A percentile compares a stretch with the other conserved stretches of the same genome.
phyloP scores from a whole-genome alignment of 768 basidiomycete genomes.

The Boletus fagicola region DNA sequence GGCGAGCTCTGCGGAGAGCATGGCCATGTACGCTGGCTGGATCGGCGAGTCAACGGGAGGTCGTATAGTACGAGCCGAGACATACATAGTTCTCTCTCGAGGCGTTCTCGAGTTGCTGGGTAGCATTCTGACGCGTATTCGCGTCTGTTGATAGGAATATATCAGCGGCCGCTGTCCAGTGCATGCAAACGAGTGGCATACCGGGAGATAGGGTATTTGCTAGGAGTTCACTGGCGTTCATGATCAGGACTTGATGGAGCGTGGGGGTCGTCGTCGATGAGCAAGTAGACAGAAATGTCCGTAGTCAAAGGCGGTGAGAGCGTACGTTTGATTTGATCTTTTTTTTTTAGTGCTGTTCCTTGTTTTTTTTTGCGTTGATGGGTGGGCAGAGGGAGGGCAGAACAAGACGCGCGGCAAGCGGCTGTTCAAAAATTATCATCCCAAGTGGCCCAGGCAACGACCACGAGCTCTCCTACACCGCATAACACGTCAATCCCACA shows the following conservation, averaged over 20 bases:
- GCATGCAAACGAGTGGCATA: slow-evolving; percentile 40
- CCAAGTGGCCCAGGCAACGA: slow-evolving; percentile 1
- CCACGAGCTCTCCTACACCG: slow-evolving; percentile 6
- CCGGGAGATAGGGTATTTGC: slow-evolving; percentile 90
- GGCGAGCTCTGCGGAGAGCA: slow-evolving; percentile 81
- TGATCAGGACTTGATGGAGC: slow-evolving; percentile 40
- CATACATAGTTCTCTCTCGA: slow-evolving; percentile 88
- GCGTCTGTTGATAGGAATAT: slow-evolving; percentile 56
- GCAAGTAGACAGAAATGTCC: slow-evolving; percentile 13
- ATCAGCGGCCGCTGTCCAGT: slow-evolving; percentile 35
- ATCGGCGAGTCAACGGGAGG: slow-evolving; percentile 19
- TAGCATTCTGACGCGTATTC: slow-evolving; percentile 87
- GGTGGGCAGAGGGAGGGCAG: slow-evolving; percentile 28
- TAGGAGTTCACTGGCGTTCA: slow-evolving; percentile 91
- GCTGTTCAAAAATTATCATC: slow-evolving; percentile 33
- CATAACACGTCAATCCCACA: slow-evolving; percentile 21
- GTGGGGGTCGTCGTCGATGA: slow-evolving; percentile 27
- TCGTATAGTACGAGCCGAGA: slow-evolving; percentile 12
- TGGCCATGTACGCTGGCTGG: slow-evolving; percentile 90
- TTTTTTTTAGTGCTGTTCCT: slow-evolving; percentile 3
- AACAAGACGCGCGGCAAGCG: slow-evolving; percentile 34
- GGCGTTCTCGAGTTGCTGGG: slow-evolving; percentile 83
- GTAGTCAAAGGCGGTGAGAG: slow-evolving; percentile 9
- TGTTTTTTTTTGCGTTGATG: neutral
- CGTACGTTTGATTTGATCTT: slow-evolving; percentile 11